phyloP scores from a whole-genome alignment of 768 basidiomycete genomes.

The Kwoniella sp. region DNA sequence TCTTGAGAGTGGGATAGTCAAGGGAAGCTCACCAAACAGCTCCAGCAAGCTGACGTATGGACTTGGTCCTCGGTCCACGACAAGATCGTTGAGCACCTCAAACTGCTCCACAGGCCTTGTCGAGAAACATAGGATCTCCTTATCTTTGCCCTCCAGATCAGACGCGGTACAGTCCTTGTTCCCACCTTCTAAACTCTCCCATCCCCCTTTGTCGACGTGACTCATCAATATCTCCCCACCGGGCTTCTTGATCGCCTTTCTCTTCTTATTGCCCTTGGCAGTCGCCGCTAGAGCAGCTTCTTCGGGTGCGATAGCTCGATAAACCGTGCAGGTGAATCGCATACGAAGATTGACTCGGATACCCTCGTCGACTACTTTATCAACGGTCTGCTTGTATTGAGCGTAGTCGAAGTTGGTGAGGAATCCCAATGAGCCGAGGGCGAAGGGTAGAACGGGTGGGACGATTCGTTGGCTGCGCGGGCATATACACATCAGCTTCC shows the following conservation, averaged over 20 bases:
- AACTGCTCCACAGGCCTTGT: constrained; percentile 94
- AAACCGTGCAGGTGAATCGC: constrained; percentile 99
- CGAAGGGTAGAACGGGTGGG: constrained; percentile 96
- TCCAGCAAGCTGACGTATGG: constrained; percentile 95
- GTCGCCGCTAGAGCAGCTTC: constrained; percentile 62
- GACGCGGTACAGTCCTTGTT: constrained; percentile 14
- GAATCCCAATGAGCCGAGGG: constrained; percentile 95
- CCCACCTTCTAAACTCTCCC: constrained; percentile 90
- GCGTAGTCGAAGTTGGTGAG: constrained; percentile 97
- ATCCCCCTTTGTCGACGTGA: constrained; percentile 83
- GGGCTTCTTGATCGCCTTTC: constrained; percentile 82
- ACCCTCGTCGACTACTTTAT: constrained; percentile 84
- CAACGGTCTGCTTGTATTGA: constrained; percentile 82
- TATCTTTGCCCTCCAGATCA: constrained; percentile 66
- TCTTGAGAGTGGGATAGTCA: neutral
- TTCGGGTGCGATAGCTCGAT: constrained; percentile 80
- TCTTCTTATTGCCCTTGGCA: constrained; percentile 52
- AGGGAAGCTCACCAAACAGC: constrained; percentile 84
- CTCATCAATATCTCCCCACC: constrained; percentile 97
- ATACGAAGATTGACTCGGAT: constrained; percentile 97
- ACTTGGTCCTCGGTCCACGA: constrained; percentile 96
- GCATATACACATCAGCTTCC: neutral
- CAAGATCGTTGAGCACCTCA: constrained; percentile 94
- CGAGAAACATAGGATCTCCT: constrained; percentile 97
- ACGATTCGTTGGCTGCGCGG: constrained; percentile 75